phyloP scores from a whole-genome alignment of 306 rosid genomes.

The Abrus precatorius region DNA sequence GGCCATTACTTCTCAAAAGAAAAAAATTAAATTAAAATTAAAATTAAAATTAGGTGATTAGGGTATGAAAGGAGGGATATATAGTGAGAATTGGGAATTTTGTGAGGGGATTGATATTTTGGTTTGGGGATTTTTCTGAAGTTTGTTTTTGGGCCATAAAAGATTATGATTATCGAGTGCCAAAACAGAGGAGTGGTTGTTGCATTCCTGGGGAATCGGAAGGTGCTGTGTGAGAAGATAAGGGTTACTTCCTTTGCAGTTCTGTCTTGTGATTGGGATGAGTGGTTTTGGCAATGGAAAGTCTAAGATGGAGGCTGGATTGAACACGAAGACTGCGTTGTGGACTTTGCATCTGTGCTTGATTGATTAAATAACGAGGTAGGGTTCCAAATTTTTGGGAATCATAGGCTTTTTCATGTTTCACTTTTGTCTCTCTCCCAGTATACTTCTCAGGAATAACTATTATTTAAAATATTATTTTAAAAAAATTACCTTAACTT shows the following conservation, averaged over 20 bases:
- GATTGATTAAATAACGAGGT: background rate
- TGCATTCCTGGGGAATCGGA: background rate
- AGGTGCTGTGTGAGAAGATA: background rate
- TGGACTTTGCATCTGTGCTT: background rate
- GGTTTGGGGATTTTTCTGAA: constrained; percentile 16
- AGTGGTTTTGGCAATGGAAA: background rate
- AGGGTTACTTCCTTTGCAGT: background rate
- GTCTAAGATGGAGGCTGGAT: constrained; percentile 25
- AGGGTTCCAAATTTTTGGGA: constrained; percentile 50
- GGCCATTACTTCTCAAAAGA: constrained; percentile 55
- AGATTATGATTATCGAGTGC: background rate
- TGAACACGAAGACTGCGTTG: background rate
- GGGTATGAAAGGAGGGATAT: constrained; percentile 7
- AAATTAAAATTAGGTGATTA: background rate
- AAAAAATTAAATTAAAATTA: background rate
- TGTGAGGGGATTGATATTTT: background rate
- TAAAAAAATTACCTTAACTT: no score
- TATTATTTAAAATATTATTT: no score
- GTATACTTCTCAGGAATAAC: no score
- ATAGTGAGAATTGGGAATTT: background rate
- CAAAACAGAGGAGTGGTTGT: background rate
- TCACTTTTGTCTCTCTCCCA: no score
- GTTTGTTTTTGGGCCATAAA: constrained; percentile 43
- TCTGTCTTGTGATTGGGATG: background rate
- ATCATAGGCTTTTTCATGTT: background rate